Evolutionary conservation across 768 basidiomycete species (phyloP), one percentile per base, ranked within the genome.

Genomic region (Macrolepiota albuminosa): DNA sequence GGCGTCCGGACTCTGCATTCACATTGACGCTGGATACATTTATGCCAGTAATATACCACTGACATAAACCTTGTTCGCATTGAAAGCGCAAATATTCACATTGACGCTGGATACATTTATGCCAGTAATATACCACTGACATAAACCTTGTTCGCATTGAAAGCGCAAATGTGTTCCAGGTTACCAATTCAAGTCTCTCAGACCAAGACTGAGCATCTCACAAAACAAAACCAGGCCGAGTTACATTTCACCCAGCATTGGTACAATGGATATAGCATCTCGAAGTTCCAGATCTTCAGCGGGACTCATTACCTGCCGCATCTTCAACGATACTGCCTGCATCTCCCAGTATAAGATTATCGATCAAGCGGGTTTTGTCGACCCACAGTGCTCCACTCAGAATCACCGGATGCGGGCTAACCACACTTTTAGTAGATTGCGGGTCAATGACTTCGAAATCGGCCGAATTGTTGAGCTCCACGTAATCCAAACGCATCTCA

Each of bases 361-460:
- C 96, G 46, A 99, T 98, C 65, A 99, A 71, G 64, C 95, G 81
- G 43, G 95, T 98, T 69, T 80, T 82, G 43, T 92, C 93, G 2
- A 95, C 83, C 82, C 88, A 90, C 62, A 95, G 67, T 33, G 93
- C 94, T 2, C 93, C 95, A 61, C 93, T 96, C 54, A 98, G 66
- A 24, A 97, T 83, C 34, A 88, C 84, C 61, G 71, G 69, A 61
- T 69, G 69, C 14, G 68, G 64, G 6, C 65, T 66, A 5, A 72
- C 70, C n/a, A 63, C 63, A 59, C 63, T 72, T 55, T 67, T 69
- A 9, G 57, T 72, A 61, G 51, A 36, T 1, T 60, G 61, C 13
- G 73, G 66, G 8, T 77, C 74, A 29, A 95, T 60, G 2, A 83
- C 76, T 24, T 88, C 85, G 63, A 98, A 91, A 51, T 84, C 88